These are phyloP conservation scores for Cyberlindnera bimundalis DNA, from an alignment of 805 yeast genomes.

Conservation along the genomic window DNA sequence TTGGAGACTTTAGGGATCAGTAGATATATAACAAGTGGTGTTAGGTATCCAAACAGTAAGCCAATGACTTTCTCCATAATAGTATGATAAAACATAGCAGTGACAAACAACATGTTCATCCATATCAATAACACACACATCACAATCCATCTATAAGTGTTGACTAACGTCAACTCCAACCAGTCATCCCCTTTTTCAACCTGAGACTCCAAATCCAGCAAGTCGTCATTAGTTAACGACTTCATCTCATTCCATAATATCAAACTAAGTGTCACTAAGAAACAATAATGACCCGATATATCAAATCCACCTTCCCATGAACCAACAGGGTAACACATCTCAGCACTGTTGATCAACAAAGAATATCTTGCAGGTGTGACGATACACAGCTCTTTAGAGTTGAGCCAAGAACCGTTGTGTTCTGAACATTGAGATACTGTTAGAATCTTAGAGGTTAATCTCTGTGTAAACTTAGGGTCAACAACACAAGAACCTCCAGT, in stretches of 20 bases:
- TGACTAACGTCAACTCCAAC: constrained; percentile 4
- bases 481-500: constrained; percentile 18
- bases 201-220: constrained; percentile 9
- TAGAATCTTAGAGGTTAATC: neutral
- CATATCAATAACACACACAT: constrained; percentile 37
- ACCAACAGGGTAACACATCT: constrained; percentile 32
- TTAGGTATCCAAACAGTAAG: constrained; percentile 55
- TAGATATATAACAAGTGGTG: constrained; percentile 44
- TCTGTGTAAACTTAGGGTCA: neutral
- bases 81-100: constrained; percentile 82
- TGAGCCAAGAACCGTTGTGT: constrained; percentile 24
- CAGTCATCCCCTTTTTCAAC: neutral
- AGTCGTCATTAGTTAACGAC: constrained; percentile 10
- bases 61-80: constrained; percentile 72
- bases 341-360: constrained; percentile 28
- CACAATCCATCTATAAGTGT: constrained; percentile 15
- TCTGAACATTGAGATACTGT: constrained; percentile 9
- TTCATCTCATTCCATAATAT: constrained; percentile 36
- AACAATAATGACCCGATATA: constrained; percentile 50
- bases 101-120: constrained; percentile 61
- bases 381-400: constrained; percentile 7
- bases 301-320: constrained; percentile 51
- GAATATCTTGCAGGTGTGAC: constrained; percentile 14
- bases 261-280: constrained; percentile 40
- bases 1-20: constrained; percentile 11